Conservation (phyloP, 257 asterid species). For the Solanum microdontum region DNA sequence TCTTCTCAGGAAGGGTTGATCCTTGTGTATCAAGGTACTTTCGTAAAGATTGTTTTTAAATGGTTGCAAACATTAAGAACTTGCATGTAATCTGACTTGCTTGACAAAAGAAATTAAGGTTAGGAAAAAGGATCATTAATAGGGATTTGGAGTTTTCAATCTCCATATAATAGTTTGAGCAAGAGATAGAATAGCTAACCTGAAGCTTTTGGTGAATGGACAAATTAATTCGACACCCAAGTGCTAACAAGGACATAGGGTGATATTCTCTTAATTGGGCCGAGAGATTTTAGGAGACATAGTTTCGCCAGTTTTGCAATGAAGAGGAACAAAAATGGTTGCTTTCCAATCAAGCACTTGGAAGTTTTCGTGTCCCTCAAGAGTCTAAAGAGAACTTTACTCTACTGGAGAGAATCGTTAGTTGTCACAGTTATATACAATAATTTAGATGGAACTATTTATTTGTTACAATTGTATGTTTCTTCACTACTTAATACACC, state of each 20-base stretch:
- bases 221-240: too few species aligned
- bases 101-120: not conserved
- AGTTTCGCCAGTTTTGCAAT: not conserved
- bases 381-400: not conserved
- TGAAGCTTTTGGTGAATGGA: not conserved
- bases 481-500: not conserved
- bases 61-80: not conserved
- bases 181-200: not conserved
- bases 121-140: not conserved
- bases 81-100: not conserved
- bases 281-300: not conserved
- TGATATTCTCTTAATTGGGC: not conserved
- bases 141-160: not conserved
- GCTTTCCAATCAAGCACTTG: too few species aligned
- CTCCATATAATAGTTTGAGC: not conserved
- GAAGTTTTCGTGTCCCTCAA: too few species aligned
- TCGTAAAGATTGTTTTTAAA: not conserved
- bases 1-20: not conserved
- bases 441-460: not conserved
- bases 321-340: not conserved
- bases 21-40: not conserved
- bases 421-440: not conserved
- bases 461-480: not conserved
- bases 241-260: not conserved
- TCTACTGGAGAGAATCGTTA: not conserved